Conservation (phyloP, 2,329 filamentous ascomycete species). For the Monosporascus sp. region DNA sequence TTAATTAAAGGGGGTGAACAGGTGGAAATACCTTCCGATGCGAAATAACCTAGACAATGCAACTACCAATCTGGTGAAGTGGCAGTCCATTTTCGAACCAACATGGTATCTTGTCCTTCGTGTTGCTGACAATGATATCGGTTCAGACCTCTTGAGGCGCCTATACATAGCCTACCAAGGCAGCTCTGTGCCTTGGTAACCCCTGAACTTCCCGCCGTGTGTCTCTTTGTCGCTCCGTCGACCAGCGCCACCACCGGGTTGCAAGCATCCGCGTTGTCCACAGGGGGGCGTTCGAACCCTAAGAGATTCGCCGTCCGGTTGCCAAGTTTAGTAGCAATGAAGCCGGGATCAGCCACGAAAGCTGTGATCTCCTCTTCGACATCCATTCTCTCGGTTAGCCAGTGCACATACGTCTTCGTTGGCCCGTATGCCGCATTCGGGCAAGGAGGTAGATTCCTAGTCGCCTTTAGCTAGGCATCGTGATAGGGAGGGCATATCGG, state of each 20-base stretch:
- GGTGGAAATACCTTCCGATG: background rate
- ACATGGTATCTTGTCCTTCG: background rate
- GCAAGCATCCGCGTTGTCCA: slow-evolving; percentile 26
- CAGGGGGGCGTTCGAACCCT: too few relatives aligned
- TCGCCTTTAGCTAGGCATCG: too few relatives aligned
- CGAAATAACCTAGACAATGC: background rate
- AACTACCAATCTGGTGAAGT: background rate
- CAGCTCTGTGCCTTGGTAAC: background rate
- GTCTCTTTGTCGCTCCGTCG: background rate
- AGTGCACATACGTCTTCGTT: too few relatives aligned
- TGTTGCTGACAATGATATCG: background rate
- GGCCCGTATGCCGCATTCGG: too few relatives aligned
- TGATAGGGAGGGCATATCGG: too few relatives aligned
- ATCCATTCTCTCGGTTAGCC: too few relatives aligned
- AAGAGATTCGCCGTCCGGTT: too few relatives aligned
- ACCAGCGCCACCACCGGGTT: slow-evolving; percentile 19
- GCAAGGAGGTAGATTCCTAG: too few relatives aligned
- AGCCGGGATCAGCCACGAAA: too few relatives aligned
- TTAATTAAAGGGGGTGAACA: background rate
- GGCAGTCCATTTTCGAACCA: background rate
- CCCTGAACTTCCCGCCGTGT: background rate
- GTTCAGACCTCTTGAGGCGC: background rate
- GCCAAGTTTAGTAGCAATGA: too few relatives aligned
- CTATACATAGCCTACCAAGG: background rate
- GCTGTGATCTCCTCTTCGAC: too few relatives aligned